Evolutionary conservation across 352 stramenopile species (phyloP).

Genomic region (Peronospora farinosa): DNA sequence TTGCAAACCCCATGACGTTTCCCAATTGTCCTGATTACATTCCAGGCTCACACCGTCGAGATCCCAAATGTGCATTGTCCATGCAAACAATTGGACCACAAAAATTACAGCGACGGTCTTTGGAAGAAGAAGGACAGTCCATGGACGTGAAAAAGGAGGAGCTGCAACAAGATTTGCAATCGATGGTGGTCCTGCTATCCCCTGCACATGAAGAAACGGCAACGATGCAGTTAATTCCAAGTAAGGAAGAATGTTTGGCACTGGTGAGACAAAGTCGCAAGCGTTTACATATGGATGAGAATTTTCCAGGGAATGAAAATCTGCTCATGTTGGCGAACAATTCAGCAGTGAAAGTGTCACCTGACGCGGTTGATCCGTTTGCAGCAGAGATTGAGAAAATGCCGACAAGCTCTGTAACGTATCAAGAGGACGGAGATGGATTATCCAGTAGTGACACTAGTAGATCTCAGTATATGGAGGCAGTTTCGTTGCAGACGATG

Average conservation of each 20-base stretch:
- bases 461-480: slow-evolving; percentile 21
- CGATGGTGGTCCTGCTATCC: slow-evolving; percentile 22
- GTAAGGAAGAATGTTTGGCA: slow-evolving; percentile 14
- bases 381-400: slow-evolving; percentile 25
- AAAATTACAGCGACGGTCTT: background rate
- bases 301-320: slow-evolving; percentile 24
- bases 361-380: slow-evolving; percentile 20
- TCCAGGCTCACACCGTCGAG: slow-evolving; percentile 28
- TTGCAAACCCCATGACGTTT: background rate
- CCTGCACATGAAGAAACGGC: slow-evolving; percentile 6
- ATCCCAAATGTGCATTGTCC: background rate
- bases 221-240: slow-evolving; percentile 1
- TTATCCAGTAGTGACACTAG: slow-evolving; percentile 8
- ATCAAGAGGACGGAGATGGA: slow-evolving; percentile 7
- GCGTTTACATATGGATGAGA: slow-evolving; percentile 28
- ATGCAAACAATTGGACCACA: background rate
- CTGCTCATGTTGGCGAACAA: slow-evolving; percentile 31
- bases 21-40: background rate
- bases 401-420: slow-evolving; percentile 7
- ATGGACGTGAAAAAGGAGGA: background rate
- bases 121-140: background rate
- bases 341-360: slow-evolving; percentile 1
- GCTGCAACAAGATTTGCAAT: slow-evolving; percentile 24
- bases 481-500: slow-evolving; percentile 25
- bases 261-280: slow-evolving; percentile 21